Evolutionary conservation across 164 flowering plant genomes (phyloP).

Genomic region (Vitis rupestris): DNA sequence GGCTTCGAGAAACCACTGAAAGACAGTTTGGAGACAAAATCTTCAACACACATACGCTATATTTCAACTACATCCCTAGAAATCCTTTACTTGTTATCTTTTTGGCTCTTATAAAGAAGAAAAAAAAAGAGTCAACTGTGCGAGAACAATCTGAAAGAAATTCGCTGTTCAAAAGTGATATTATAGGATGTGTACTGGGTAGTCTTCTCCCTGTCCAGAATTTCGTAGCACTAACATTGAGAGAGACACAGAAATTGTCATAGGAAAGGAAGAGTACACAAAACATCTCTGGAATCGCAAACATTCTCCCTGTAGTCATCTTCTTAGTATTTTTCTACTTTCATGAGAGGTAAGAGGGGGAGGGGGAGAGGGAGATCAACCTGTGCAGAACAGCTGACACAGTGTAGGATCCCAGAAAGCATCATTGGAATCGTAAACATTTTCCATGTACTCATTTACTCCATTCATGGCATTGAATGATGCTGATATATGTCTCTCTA

Average conservation of each 20-base stretch:
- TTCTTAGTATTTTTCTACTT: background rate
- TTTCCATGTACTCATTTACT: constrained; percentile 26
- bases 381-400: constrained; percentile 22
- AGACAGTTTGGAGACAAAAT: too few relatives aligned
- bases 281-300: background rate
- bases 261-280: background rate
- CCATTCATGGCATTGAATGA: constrained; percentile 31
- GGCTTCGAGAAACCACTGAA: too few relatives aligned
- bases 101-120: too few relatives aligned
- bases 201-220: too few relatives aligned
- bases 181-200: too few relatives aligned
- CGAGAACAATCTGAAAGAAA: too few relatives aligned
- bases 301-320: background rate
- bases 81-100: too few relatives aligned
- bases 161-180: too few relatives aligned
- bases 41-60: too few relatives aligned
- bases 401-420: constrained; percentile 31
- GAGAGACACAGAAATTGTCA: background rate
- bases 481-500: constrained; percentile 31
- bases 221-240: background rate
- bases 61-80: too few relatives aligned
- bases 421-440: constrained; percentile 16
- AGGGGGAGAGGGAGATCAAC: constrained; percentile 6
- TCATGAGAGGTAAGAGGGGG: background rate
- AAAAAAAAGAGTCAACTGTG: too few relatives aligned